These are phyloP conservation scores for Tephrocybe sp. DNA, from an alignment of 768 basidiomycete genomes.

Conservation along the genomic window DNA sequence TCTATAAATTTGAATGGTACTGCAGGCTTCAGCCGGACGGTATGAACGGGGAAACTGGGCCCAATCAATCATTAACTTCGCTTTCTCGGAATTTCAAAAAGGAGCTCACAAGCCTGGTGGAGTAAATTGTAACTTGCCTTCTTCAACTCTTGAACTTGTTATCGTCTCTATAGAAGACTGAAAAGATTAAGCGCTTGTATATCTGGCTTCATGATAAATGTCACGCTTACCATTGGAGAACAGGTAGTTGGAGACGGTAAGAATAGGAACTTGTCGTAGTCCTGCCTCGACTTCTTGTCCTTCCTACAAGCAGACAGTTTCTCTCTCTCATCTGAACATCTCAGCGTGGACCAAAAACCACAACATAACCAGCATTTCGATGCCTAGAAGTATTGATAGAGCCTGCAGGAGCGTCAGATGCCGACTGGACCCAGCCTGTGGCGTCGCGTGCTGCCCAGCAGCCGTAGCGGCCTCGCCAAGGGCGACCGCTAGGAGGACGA, in stretches of 20 bases:
- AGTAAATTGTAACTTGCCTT: too few species aligned
- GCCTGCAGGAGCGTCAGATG: background rate
- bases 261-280: conserved; percentile 1
- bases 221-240: background rate
- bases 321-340: background rate
- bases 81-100: too few species aligned
- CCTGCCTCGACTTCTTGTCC: background rate
- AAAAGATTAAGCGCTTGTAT: background rate
- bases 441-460: background rate
- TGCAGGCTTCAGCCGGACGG: too few species aligned
- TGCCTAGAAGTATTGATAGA: background rate
- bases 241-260: conserved; percentile 2
- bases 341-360: background rate
- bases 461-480: background rate
- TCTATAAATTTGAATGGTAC: too few species aligned
- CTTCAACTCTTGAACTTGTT: too few species aligned
- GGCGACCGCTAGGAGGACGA: conserved; percentile 4
- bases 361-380: background rate
- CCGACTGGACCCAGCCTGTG: background rate
- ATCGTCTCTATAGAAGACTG: background rate
- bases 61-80: too few species aligned
- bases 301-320: background rate
- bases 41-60: too few species aligned
- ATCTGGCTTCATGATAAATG: background rate
- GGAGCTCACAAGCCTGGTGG: too few species aligned